Evolutionary conservation across 176 grass and related monocot species (phyloP), one percentile per base, ranked within the genome.

Genomic region (Puya raimondii): DNA sequence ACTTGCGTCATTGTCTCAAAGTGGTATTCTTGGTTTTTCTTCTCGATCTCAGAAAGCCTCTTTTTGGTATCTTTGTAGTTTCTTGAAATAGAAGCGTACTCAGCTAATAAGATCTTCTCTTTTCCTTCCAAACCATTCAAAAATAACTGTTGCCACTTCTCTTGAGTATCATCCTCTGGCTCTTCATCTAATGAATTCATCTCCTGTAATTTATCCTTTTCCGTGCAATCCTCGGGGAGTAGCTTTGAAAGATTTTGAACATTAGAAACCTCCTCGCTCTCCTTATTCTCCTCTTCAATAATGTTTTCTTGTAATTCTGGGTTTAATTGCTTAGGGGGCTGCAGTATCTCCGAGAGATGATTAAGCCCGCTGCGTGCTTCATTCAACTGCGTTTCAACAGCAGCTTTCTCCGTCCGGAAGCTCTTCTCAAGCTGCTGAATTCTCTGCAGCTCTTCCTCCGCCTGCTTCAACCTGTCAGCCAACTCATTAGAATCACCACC

Each of bases 51-150:
- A 15, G 70, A 88, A 66, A 88, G 73, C 27, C 49, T 80, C 72
- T 85, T 67, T 14, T 87, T 81, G 25, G 85, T 78, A 85, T 85
- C 70, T 67, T 85, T 83, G 59, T 83, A 91, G 18, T 63, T 82
- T 25, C 69, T 50, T 70, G 85, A 69, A 29, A 76, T 72, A 67
- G 82, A 80, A 54, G 73, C 52, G 53, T 78, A 88, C 42, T 78
- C 81, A 47, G 84, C 33, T 67, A 80, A 72, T 63, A 63, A 22
- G 73, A 78, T 59, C 48, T 79, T 91, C 49, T 74, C 79, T 56
- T 63, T 72, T 11, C 76, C 76, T 71, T 91, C 70, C 8, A 66
- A 68, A 74, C 64, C 63, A 23, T 69, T 85, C 64, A 69, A 23
- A 64, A 71, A 26, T 53, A 77, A 47, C 11, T 75, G 65, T 56